Base-by-base conservation (phyloP, 2,329 filamentous ascomycete genomes). In the Mycosphaerelloides madeirae region DNA sequence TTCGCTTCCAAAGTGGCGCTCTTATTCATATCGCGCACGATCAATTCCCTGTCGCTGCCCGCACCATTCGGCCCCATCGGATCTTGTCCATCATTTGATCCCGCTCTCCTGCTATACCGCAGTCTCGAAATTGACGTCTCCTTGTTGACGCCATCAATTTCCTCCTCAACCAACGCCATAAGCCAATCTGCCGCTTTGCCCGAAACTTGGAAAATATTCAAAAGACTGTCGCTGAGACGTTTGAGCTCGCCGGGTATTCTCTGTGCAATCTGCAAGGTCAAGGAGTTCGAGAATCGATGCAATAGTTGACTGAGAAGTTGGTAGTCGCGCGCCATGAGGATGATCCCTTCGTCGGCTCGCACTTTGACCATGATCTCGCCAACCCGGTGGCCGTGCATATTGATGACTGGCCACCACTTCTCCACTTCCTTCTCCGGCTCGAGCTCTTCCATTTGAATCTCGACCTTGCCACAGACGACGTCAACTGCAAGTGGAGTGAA, bases 181-280 rank as follows among this genome's bases (percentile, higher is more conserved):
- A 98, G 77, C 93, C 93, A 98, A 47, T 96, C 88, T 33, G 78
- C 78, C 2, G 87, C 85, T 29, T 80, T 80, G 0, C 87, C 88
- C 2, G 89, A 91, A 3, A 95, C 90, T 62, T 98, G 93, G 59
- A 91, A 98, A 41, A 98, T 95, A 63, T 97, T 94, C 52, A 97
- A 71, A 29, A 97, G 80, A 20, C 85, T 82, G 61, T 96, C 90
- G 2, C 89, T 86, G 7, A 97, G 67, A n/a, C 80, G 77, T 41
- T 85, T 84, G 28, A 96, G 73, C 59, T 88, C 85, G 2, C 81
- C 79, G 0, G 88, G 85, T 43, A 96, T 75, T 44, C 85, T 79
- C 34, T 86, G 80, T 2, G 88, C 83, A 54, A 98, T 86, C 62
- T 95, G 85, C 29, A 87, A 76, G 0, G 91, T 96, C 44, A 98